These are phyloP conservation scores for Mortierella sp. DNA, from an alignment of 371 early-diverging fungal species.

Conservation along the genomic window DNA sequence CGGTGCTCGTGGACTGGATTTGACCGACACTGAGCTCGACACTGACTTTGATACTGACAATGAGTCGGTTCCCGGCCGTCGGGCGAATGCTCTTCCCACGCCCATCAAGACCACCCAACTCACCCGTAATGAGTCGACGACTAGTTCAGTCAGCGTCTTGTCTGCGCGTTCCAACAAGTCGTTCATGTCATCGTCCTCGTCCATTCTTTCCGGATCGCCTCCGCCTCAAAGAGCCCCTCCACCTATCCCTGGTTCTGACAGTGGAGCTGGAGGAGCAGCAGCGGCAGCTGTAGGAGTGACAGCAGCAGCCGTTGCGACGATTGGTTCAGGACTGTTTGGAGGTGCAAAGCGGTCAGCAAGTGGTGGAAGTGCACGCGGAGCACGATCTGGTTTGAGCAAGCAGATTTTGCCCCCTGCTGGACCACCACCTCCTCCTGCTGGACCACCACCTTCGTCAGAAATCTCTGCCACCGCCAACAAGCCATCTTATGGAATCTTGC, in stretches of 20 bases:
- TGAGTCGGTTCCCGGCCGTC: conserved; percentile 15
- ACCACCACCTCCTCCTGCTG: conserved; percentile 29
- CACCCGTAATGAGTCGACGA: conserved; percentile 32
- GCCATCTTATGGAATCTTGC: conserved; percentile 45
- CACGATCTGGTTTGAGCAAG: conserved; percentile 49
- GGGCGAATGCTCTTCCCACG: not conserved
- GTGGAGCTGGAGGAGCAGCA: not conserved
- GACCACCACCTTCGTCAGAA: conserved; percentile 26
- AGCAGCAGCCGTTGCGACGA: conserved; percentile 7
- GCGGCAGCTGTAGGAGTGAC: not conserved
- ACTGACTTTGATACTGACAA: conserved; percentile 35
- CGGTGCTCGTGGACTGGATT: not conserved
- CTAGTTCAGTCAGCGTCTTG: conserved; percentile 32
- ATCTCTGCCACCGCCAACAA: conserved; percentile 4
- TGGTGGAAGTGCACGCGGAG: conserved; percentile 48
- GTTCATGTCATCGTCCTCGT: conserved; percentile 37
- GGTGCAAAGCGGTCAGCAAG: conserved; percentile 47
- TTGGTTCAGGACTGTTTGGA: conserved; percentile 23
- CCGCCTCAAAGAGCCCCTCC: conserved; percentile 55
- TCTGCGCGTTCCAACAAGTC: conserved; percentile 41
- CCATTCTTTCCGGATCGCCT: conserved; percentile 35
- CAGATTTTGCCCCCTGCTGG: conserved; percentile 42
- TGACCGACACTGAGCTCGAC: conserved; percentile 19
- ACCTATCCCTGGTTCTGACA: conserved; percentile 33
- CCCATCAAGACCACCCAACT: conserved; percentile 26